Percentiles rank a stretch among this genome's conserved stretches.
These are phyloP conservation scores for Jatropha multifida DNA, from an alignment of 441 rosid genomes.

Conservation along the genomic window DNA sequence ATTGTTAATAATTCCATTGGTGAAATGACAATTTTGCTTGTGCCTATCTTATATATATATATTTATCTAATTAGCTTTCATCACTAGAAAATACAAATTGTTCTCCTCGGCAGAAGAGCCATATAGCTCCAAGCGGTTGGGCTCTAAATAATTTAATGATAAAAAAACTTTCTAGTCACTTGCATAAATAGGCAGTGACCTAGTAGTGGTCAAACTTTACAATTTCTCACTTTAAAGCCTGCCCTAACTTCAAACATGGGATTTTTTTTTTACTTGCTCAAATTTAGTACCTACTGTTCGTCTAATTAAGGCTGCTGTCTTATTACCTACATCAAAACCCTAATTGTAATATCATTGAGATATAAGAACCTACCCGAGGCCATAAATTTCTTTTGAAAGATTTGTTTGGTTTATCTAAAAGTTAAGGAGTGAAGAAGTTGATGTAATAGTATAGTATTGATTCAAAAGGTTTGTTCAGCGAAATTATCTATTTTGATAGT, in stretches of 20 bases:
- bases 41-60: too few species aligned
- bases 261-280: not conserved
- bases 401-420: too few species aligned
- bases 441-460: too few species aligned
- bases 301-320: not conserved
- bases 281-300: not conserved
- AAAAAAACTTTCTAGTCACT: not conserved
- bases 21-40: not conserved
- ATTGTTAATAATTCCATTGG: too few species aligned
- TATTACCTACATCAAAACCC: too few species aligned
- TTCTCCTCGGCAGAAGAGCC: not conserved
- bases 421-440: too few species aligned
- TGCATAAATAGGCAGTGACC: not conserved
- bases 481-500: too few species aligned
- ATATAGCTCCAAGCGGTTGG: not conserved
- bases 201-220: not conserved
- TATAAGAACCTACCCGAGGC: too few species aligned
- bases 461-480: too few species aligned
- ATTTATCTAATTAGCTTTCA: not conserved
- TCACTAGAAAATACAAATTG: not conserved
- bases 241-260: not conserved
- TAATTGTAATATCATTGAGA: too few species aligned
- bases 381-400: too few species aligned
- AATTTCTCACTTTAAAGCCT: not conserved
- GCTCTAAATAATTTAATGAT: not conserved